Conservation (phyloP, 2,329 filamentous ascomycete genomes). For the Exophiala oligosperma region DNA sequence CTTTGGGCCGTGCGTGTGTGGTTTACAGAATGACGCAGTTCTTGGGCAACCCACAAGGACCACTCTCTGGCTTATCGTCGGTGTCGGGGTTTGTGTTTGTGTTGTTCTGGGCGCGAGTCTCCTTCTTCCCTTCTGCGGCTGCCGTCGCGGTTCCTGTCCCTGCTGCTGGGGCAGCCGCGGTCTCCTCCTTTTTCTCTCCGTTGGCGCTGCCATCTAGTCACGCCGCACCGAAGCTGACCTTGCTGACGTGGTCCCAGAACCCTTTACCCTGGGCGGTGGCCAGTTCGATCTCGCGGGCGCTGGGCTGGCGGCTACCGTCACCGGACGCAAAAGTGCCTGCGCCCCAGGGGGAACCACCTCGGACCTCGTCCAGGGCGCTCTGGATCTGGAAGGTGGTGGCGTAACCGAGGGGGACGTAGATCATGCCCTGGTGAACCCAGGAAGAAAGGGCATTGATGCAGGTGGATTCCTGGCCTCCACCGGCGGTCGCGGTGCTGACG, state of each 20-base stretch:
- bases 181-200: slow-evolving; percentile 31
- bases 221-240: slow-evolving; percentile 61
- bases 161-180: slow-evolving; percentile 30
- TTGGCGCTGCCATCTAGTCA: slow-evolving; percentile 71
- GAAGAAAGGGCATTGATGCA: slow-evolving; percentile 79
- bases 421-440: slow-evolving; percentile 87
- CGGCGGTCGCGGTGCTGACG: slow-evolving; percentile 77
- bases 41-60: slow-evolving; percentile 73
- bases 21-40: slow-evolving; percentile 68
- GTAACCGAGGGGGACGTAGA: slow-evolving; percentile 95
- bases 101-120: slow-evolving; percentile 28
- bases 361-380: slow-evolving; percentile 72
- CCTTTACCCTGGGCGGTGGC: slow-evolving; percentile 79
- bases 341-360: slow-evolving; percentile 88
- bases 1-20: not conserved
- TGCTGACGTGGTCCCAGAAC: slow-evolving; percentile 77
- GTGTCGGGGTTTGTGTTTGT: slow-evolving; percentile 35
- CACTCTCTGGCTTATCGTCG: slow-evolving; percentile 55
- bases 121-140: slow-evolving; percentile 24
- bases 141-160: slow-evolving; percentile 24
- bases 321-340: slow-evolving; percentile 79
- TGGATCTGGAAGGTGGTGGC: slow-evolving; percentile 72
- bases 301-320: slow-evolving; percentile 84
- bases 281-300: slow-evolving; percentile 71
- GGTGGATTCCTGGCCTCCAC: slow-evolving; percentile 93